phyloP scores from a whole-genome alignment of 2,329 filamentous ascomycete species.

The Diaporthe helianthi region DNA sequence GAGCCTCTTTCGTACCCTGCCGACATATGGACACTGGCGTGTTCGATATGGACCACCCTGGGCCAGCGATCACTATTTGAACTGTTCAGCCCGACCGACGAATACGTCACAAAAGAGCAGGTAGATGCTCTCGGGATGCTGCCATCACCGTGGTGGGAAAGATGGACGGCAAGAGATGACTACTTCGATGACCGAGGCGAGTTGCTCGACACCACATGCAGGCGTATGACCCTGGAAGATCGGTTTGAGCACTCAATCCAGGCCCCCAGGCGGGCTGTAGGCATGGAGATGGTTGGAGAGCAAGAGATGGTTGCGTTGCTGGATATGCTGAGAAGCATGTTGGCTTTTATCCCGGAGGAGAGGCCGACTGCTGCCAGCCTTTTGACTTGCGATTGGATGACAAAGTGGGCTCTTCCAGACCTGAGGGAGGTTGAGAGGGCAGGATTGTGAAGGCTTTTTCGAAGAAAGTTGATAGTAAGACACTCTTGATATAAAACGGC shows the following conservation, averaged over 20 bases:
- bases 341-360: slow-evolving; percentile 19
- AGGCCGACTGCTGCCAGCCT: slow-evolving; percentile 16
- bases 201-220: neutral
- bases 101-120: slow-evolving; percentile 21
- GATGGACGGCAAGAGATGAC: neutral
- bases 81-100: neutral
- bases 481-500: no score
- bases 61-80: slow-evolving; percentile 4
- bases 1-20: neutral
- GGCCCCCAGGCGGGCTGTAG: neutral
- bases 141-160: neutral
- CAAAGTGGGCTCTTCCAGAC: slow-evolving; percentile 17
- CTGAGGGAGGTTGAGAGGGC: neutral
- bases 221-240: neutral
- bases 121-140: neutral
- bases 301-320: neutral
- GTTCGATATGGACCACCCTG: slow-evolving; percentile 12
- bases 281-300: slow-evolving; percentile 1
- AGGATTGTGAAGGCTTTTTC: no score
- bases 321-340: slow-evolving; percentile 7
- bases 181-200: slow-evolving; percentile 4
- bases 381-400: slow-evolving; percentile 14
- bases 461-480: no score
- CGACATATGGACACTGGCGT: slow-evolving; percentile 23
- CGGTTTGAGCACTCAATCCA: slow-evolving; percentile 16